phyloP scores from a whole-genome alignment of 306 rosid genomes.

The Casuarina cunninghamiana region DNA sequence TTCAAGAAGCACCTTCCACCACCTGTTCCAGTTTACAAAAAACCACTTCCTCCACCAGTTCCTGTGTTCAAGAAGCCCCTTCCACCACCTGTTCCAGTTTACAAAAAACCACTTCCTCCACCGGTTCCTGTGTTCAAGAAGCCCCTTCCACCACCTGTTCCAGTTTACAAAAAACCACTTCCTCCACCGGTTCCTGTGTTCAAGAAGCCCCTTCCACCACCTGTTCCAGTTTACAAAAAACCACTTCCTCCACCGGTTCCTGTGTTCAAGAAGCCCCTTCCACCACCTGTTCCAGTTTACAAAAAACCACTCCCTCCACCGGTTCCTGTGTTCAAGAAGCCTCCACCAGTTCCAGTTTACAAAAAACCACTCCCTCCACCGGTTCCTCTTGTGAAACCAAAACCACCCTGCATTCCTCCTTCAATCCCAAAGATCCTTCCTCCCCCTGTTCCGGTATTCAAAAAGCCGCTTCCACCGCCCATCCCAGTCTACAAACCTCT shows the following conservation, averaged over 20 bases:
- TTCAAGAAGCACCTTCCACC: slow-evolving; percentile 35
- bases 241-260: slow-evolving; percentile 13
- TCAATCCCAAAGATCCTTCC: slow-evolving; percentile 20
- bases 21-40: neutral
- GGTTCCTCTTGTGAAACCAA: neutral
- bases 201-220: slow-evolving; percentile 16
- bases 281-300: slow-evolving; percentile 17
- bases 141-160: slow-evolving; percentile 29
- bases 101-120: slow-evolving; percentile 23
- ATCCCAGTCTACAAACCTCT: slow-evolving; percentile 33
- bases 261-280: slow-evolving; percentile 1
- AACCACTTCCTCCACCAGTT: slow-evolving; percentile 12
- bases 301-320: slow-evolving; percentile 27
- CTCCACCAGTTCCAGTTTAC: slow-evolving; percentile 12
- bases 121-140: neutral
- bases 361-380: slow-evolving; percentile 25
- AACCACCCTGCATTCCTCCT: slow-evolving; percentile 3
- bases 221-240: slow-evolving; percentile 23
- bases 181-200: slow-evolving; percentile 28
- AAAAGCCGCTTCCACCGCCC: slow-evolving; percentile 23
- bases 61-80: neutral
- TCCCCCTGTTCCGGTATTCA: slow-evolving; percentile 15
- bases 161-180: slow-evolving; percentile 20
- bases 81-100: slow-evolving; percentile 16
- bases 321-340: slow-evolving; percentile 7